Percentiles rank a stretch among this genome's conserved stretches.
Conservation (phyloP, 305 asterid species). For the Solanum hybrid region DNA sequence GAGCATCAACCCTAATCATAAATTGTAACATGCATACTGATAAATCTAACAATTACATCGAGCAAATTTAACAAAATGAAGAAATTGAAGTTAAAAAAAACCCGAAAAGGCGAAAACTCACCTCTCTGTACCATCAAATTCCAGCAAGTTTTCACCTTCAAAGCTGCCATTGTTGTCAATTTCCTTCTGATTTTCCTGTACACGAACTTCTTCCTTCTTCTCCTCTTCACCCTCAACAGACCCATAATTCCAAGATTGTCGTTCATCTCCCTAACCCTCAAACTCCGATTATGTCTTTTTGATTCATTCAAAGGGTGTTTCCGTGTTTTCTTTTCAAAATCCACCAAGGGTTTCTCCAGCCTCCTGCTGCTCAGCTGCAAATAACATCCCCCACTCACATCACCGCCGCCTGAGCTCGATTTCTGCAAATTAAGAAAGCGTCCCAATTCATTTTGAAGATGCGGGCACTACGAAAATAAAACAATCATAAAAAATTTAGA, state of each 20-base stretch:
- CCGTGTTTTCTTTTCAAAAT: neutral
- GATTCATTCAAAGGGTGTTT: conserved; percentile 2
- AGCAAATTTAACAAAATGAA: neutral
- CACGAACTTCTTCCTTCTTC: neutral
- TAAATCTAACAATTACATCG: neutral
- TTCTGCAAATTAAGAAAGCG: neutral
- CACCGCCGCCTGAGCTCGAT: neutral
- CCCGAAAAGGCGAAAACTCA: neutral
- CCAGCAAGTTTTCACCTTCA: conserved; percentile 17
- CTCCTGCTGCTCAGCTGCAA: conserved; percentile 20
- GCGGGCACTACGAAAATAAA: neutral
- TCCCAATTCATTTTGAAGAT: neutral
- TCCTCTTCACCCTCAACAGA: neutral
- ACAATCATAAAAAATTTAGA: neutral
- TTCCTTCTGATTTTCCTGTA: neutral
- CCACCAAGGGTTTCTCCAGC: conserved; percentile 3
- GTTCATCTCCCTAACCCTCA: neutral
- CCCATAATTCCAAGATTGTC: neutral
- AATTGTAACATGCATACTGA: neutral
- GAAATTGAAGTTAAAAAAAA: neutral
- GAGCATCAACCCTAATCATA: neutral
- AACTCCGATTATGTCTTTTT: neutral
- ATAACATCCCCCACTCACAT: conserved; percentile 14
- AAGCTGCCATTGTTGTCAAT: neutral
- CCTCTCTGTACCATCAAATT: conserved; percentile 14